Evolutionary conservation across 75 land plant species (phyloP).

Genomic region (Cryptomeria japonica): DNA sequence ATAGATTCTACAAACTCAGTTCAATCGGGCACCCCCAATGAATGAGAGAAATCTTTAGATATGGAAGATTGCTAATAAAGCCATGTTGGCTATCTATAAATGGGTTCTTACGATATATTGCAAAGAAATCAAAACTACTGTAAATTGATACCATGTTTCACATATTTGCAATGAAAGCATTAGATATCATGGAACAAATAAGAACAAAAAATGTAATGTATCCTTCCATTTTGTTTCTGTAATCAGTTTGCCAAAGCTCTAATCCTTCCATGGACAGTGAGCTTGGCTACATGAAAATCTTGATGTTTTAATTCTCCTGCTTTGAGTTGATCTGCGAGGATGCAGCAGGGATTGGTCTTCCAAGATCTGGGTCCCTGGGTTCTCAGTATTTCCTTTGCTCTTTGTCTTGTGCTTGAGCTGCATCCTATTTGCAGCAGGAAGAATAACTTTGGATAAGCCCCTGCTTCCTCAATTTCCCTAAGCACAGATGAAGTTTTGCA

Average conservation of each 20-base stretch:
- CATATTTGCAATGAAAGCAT: background rate
- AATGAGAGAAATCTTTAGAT: background rate
- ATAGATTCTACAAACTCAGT: background rate
- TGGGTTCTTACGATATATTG: background rate
- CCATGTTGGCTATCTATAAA: background rate
- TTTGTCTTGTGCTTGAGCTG: constrained; percentile 33
- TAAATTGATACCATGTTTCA: background rate
- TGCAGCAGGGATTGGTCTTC: constrained; percentile 16
- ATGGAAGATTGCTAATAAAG: background rate
- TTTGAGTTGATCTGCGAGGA: constrained; percentile 1
- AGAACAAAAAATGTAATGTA: background rate
- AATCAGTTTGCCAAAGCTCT: background rate
- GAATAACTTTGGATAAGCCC: constrained; percentile 52
- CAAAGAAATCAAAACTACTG: background rate
- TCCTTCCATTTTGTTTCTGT: background rate
- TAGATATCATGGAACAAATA: background rate
- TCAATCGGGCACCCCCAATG: background rate
- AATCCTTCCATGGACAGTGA: background rate
- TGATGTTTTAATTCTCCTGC: background rate
- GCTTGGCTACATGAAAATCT: background rate
- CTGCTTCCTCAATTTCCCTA: constrained; percentile 45
- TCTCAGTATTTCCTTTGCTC: constrained; percentile 51
- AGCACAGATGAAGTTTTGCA: constrained; percentile 27
- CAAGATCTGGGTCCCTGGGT: constrained; percentile 25
- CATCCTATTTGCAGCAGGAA: constrained; percentile 58